Conservation (phyloP, 2,329 filamentous ascomycete species). For the Samsoniella hepiali region DNA sequence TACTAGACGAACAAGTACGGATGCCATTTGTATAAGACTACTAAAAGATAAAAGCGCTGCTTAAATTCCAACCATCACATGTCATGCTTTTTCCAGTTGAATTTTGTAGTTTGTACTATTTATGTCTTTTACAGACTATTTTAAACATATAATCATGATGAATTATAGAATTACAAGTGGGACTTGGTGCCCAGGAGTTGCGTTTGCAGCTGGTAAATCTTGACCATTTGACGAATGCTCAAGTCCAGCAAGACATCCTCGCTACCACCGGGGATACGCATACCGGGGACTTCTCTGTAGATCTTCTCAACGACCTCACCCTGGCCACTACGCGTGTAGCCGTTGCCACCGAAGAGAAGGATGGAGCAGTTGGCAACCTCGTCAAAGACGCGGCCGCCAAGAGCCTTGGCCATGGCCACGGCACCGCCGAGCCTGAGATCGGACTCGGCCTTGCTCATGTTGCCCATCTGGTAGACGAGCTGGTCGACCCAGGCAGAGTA, state of each 20-base stretch:
- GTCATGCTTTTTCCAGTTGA: neutral
- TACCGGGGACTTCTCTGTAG: constrained; percentile 30
- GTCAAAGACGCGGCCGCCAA: constrained; percentile 67
- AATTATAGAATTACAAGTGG: constrained; percentile 8
- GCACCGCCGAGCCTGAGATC: constrained; percentile 66
- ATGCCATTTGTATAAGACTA: constrained; percentile 12
- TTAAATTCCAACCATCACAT: neutral
- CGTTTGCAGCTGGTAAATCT: constrained; percentile 20
- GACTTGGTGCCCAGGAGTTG: constrained; percentile 14
- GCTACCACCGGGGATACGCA: constrained; percentile 25
- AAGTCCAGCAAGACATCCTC: constrained; percentile 27
- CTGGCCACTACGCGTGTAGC: constrained; percentile 65
- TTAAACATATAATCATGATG: neutral
- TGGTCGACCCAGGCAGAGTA: constrained; percentile 70
- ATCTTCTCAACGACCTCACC: constrained; percentile 64
- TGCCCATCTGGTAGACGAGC: constrained; percentile 64
- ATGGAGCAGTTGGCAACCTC: constrained; percentile 68
- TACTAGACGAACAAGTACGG: constrained; percentile 51
- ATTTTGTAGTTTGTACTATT: neutral
- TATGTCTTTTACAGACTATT: neutral
- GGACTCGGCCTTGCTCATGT: constrained; percentile 55
- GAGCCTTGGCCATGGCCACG: constrained; percentile 70
- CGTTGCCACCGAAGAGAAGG: constrained; percentile 70
- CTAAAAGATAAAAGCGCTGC: constrained; percentile 1
- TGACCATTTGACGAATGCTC: constrained; percentile 26